phyloP scores from a whole-genome alignment of 2,329 filamentous ascomycete species.

The Ophiostoma quercus region DNA sequence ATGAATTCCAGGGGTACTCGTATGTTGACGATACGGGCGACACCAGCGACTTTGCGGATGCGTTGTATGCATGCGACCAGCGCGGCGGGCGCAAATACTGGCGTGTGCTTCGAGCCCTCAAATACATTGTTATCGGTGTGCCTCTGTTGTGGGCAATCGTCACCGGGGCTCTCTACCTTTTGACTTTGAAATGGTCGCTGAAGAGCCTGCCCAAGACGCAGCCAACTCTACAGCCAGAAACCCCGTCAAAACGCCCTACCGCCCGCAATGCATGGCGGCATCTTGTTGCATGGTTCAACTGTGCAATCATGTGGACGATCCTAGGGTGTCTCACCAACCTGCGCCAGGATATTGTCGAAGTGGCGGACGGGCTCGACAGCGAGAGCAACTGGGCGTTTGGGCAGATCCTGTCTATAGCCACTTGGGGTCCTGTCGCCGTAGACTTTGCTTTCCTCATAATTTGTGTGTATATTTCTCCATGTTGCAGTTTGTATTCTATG shows the following conservation, averaged over 20 bases:
- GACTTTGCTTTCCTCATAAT: neutral
- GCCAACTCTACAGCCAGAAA: neutral
- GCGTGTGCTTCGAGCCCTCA: neutral
- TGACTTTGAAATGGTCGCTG: neutral
- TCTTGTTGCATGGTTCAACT: constrained; percentile 20
- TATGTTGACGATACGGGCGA: neutral
- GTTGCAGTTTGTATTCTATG: neutral
- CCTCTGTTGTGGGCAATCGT: neutral
- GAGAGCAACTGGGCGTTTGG: constrained; percentile 24
- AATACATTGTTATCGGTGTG: neutral
- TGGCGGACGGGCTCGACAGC: constrained; percentile 21
- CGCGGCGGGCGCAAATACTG: neutral
- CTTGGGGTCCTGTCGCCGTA: neutral
- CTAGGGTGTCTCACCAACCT: constrained; percentile 14
- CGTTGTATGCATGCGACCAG: neutral
- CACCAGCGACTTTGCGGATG: neutral
- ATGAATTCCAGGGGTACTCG: neutral
- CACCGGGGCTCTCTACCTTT: neutral
- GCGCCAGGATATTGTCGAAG: constrained; percentile 18
- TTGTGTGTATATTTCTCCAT: neutral
- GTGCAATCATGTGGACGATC: constrained; percentile 25
- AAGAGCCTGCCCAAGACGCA: neutral
- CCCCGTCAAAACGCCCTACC: neutral
- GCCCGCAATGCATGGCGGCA: constrained; percentile 18
- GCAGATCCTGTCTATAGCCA: constrained; percentile 26